Base-by-base conservation (phyloP, 768 basidiomycete species). In the Rhodocollybia butyracea region DNA sequence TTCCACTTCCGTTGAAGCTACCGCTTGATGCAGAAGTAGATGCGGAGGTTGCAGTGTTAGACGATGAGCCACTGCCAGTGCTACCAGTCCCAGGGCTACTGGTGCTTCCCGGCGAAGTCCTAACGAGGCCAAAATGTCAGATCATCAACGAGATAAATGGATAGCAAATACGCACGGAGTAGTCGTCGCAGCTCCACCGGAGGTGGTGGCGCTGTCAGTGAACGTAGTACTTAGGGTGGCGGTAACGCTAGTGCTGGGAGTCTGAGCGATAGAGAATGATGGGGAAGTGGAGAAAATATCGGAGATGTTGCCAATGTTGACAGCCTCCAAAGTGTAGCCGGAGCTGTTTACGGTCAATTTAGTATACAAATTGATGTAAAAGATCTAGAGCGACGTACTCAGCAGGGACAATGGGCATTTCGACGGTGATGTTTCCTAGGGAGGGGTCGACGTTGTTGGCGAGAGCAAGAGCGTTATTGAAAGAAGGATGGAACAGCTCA, bases 371-470 rank as follows among this genome's bases (percentile, higher is more conserved):
- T 13, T 3, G 34, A 3, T 34, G 31, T 17, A 38, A 12, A 36
- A 26, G 22, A 11, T 10, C 21, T 29, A 4, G 36, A 10, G 10
- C 4, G 8, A 41, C 51, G 48, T 38, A 50, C 48, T 50, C 48
- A 12, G 48, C 48, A 13, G 51, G 38, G 19, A 53, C 51, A 17
- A 43, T 53, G 13, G 51, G 51, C 41, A 24, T 29, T 17, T 40
- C 29, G n/a, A 53, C 30, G n/a, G 21, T 43, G 21, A 53, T 29
- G 31, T 40, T 53, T 12, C 30, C 39, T 3, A 29, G 30, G 12
- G 27, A 26, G 6, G 51, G 38, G 31, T 53, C n/a, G 2, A 53
- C 27, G 13, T 53, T 53, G 40, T 53, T 53, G 30, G 51, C 51
- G 19, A 53, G 38, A 24, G 51, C 51, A 12, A 53, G 39, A 19